Base-by-base conservation (phyloP, 768 basidiomycete species). In the Collybia mongolica region DNA sequence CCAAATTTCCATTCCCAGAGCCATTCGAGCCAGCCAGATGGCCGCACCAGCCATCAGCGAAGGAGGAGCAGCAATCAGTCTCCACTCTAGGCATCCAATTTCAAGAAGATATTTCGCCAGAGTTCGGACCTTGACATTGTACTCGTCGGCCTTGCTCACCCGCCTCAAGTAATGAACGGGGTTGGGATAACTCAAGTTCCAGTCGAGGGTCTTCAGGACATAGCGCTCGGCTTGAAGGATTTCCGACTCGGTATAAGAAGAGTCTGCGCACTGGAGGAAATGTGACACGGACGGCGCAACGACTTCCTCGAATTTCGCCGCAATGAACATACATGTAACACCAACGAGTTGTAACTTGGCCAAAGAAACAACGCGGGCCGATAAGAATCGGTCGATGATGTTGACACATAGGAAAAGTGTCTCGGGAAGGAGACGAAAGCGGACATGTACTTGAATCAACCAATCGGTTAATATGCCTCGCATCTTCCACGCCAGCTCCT, bases 311-410 rank as follows among this genome's bases (percentile, higher is more conserved):
- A 96, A 93, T 69, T 99, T 99, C 24, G 93, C 83, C 0, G 97
- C 84, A 56, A 98, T 80, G 70, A 97, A 95, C 66, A 99, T 80
- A 61, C 93, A 92, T 1, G 95, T 90, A 39, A 97, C 80, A 40
- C 97, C 97, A 39, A 98, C 94, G 26, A 99, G 83, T 68, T 98
- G 97, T 20, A 98, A 85, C 68, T 97, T 97, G 62, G 88, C 84
- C 43, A 98, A 79, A 8, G 93, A 93, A 47, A 97, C 90, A 5
- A 76, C 72, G 3, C 95, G 89, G 9, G 81, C 76, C 0, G 84
- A 85, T 24, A 90, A 75, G 74, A 90, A 90, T 37, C 88, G 86
- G 58, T 90, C 88, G 55, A 98, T 88, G 65, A 98, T 86, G 77
- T 99, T 98, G 59, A 92, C 81, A 60, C 87, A 86, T 49, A 98